phyloP scores from a whole-genome alignment of 345 rosid species.

The Lumnitzera racemosa region DNA sequence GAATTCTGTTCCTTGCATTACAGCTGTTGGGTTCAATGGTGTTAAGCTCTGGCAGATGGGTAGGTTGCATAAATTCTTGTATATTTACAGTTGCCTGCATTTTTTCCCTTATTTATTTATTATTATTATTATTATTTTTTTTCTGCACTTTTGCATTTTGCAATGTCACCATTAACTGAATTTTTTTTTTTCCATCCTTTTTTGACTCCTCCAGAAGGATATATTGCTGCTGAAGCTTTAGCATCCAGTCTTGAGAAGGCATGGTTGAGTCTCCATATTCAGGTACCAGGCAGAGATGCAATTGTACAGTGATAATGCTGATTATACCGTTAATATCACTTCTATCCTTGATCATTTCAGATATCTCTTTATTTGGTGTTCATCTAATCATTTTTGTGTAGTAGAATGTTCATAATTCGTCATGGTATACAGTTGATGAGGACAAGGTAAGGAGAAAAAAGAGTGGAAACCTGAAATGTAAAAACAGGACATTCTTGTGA shows the following conservation, averaged over 20 bases:
- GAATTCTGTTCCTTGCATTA: conserved; percentile 62
- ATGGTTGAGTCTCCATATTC: conserved; percentile 75
- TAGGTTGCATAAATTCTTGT: conserved; percentile 8
- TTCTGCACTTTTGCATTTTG: not conserved
- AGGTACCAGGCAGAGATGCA: conserved; percentile 30
- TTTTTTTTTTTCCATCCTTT: conserved; percentile 11
- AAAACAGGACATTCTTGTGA: too few species aligned
- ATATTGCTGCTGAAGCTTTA: conserved; percentile 56
- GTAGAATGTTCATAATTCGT: not conserved
- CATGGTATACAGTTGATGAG: too few species aligned
- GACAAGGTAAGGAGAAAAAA: too few species aligned
- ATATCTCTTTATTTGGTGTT: not conserved
- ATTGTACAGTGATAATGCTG: not conserved
- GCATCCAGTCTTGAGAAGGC: conserved; percentile 74
- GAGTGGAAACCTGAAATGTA: too few species aligned
- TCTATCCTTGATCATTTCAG: not conserved
- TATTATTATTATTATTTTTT: too few species aligned
- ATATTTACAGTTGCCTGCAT: too few species aligned
- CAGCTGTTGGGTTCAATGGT: conserved; percentile 83
- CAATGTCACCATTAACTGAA: not conserved
- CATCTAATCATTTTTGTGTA: not conserved
- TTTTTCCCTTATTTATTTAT: not conserved
- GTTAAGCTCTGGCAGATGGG: conserved; percentile 78
- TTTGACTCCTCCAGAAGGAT: conserved; percentile 46
- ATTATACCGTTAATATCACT: not conserved